Percentiles rank a stretch among this genome's conserved stretches.
Evolutionary conservation across 345 rosid genomes (phyloP).

Genomic region (Moricandia arvensis): DNA sequence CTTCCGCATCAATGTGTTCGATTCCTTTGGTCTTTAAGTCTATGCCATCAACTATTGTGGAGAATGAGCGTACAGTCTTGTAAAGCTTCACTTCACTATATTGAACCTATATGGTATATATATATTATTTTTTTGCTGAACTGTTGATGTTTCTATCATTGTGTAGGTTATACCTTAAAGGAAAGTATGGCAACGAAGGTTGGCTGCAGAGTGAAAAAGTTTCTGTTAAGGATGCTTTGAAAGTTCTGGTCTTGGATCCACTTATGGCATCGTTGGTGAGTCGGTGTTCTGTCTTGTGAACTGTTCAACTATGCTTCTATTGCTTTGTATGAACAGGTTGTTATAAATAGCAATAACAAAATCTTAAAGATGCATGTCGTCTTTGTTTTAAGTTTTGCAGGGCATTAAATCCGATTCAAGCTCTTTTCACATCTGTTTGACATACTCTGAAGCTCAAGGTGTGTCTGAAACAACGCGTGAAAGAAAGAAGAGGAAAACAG

Average conservation of each 20-base stretch:
- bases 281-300: not conserved
- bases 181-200: slow-evolving; percentile 54
- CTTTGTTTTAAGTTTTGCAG: slow-evolving; percentile 46
- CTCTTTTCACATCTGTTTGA: slow-evolving; percentile 65
- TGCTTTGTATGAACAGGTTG: no score
- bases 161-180: slow-evolving; percentile 57
- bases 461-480: slow-evolving; percentile 36
- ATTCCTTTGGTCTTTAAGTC: slow-evolving; percentile 76
- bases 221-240: slow-evolving; percentile 74
- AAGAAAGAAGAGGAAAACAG: slow-evolving; percentile 70
- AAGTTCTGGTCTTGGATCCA: slow-evolving; percentile 48
- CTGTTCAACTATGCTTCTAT: no score
- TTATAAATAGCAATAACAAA: no score
- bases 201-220: slow-evolving; percentile 51
- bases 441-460: slow-evolving; percentile 42
- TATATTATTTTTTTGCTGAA: not conserved
- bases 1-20: no score
- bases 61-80: slow-evolving; percentile 57
- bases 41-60: slow-evolving; percentile 50
- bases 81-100: slow-evolving; percentile 41
- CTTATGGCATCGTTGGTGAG: slow-evolving; percentile 67
- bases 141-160: slow-evolving; percentile 12
- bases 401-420: slow-evolving; percentile 58
- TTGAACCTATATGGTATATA: not conserved
- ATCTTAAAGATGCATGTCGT: slow-evolving; percentile 15